Evolutionary conservation across 139 green algal species (phyloP).

Genomic region (Raphidocelis subcapitata): DNA sequence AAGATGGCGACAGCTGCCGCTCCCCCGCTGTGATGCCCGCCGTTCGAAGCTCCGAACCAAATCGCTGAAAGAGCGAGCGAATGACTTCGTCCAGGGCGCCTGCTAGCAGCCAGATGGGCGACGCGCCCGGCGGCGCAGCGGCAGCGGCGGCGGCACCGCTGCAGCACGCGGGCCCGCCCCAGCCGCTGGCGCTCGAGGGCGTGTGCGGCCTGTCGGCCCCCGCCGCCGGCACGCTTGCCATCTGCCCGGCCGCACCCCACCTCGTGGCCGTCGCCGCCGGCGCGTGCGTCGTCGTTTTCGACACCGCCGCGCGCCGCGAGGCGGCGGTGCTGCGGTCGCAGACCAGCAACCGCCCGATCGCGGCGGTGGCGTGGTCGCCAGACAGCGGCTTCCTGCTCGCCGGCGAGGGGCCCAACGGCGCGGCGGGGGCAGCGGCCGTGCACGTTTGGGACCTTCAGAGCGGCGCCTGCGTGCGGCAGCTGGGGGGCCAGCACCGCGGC

Average conservation of each 20-base stretch:
- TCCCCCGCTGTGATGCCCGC: too few species aligned
- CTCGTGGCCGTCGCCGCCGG: conserved; percentile 30
- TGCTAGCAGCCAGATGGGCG: too few species aligned
- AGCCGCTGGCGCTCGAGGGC: conserved; percentile 4
- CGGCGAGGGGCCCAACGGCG: conserved; percentile 28
- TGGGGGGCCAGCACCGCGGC: conserved; percentile 41
- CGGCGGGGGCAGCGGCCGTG: conserved; percentile 9
- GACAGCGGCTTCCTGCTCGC: conserved; percentile 37
- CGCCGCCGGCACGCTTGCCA: not conserved
- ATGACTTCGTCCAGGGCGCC: too few species aligned
- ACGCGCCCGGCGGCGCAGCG: too few species aligned
- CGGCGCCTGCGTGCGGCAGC: conserved; percentile 16
- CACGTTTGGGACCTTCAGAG: conserved; percentile 33
- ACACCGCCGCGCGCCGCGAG: conserved; percentile 27
- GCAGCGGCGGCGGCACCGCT: too few species aligned
- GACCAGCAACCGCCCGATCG: conserved; percentile 21
- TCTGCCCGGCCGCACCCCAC: not conserved
- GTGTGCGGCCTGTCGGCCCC: conserved; percentile 10
- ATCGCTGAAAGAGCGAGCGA: too few species aligned
- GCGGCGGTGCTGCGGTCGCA: conserved; percentile 10
- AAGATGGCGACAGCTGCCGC: too few species aligned
- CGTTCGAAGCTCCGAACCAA: too few species aligned
- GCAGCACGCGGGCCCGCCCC: too few species aligned
- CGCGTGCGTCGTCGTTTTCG: conserved; percentile 25
- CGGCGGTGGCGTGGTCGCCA: conserved; percentile 28